Evolutionary conservation across 441 rosid genomes (phyloP).

Genomic region (Metrosideros polymorpha): DNA sequence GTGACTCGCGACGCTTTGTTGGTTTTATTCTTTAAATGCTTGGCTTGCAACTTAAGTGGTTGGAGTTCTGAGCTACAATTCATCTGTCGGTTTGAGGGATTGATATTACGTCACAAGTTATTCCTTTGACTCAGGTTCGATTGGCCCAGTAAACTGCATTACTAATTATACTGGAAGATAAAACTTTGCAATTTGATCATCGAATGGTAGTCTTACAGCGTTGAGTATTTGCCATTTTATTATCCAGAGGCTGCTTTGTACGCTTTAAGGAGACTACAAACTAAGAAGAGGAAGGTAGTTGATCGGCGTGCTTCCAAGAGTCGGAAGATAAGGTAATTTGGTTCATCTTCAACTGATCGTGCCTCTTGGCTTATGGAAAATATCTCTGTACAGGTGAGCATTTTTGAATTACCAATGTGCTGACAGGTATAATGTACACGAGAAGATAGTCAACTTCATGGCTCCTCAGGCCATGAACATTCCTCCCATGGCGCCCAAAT

Average conservation of each 20-base stretch:
- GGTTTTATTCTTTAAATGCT: background rate
- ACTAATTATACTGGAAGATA: background rate
- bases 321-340: slow-evolving; percentile 66
- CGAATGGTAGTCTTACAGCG: background rate
- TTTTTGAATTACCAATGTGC: background rate
- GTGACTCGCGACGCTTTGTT: background rate
- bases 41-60: background rate
- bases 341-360: background rate
- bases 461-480: slow-evolving; percentile 57
- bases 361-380: background rate
- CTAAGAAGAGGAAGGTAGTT: slow-evolving; percentile 84
- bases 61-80: background rate
- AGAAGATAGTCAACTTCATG: slow-evolving; percentile 81
- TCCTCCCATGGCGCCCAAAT: slow-evolving; percentile 67
- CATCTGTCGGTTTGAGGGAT: background rate
- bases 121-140: background rate
- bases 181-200: background rate
- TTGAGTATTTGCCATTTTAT: background rate
- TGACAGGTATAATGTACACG: slow-evolving; percentile 74
- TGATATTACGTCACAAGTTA: background rate
- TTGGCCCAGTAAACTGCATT: background rate
- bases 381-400: background rate
- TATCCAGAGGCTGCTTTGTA: slow-evolving; percentile 59
- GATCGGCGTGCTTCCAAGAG: slow-evolving; percentile 89
- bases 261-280: slow-evolving; percentile 58